A percentile compares a stretch with the other conserved stretches of the same genome.
These are phyloP conservation scores for Collybia sp. DNA, from an alignment of 768 basidiomycete genomes.

Conservation along the genomic window DNA sequence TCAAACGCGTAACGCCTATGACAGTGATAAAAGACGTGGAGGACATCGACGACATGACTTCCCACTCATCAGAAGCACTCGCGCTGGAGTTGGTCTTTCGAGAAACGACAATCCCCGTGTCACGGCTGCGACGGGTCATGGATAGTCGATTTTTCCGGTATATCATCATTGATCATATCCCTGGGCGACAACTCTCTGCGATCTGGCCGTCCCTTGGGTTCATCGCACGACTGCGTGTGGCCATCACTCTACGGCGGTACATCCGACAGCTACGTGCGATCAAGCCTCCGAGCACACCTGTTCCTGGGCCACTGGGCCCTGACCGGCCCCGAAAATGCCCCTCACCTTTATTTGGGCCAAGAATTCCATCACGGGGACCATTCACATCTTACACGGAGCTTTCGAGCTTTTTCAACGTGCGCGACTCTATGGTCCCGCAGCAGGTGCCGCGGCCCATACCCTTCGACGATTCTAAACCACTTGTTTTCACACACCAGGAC, in stretches of 20 bases:
- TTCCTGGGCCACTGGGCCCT: conserved; percentile 9
- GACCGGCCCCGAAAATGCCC: conserved; percentile 6
- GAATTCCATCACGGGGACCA: too few relatives aligned
- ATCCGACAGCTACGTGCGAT: conserved; percentile 12
- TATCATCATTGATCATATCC: conserved; percentile 14
- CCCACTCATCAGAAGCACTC: conserved; percentile 8
- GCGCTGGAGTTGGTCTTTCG: conserved; percentile 2
- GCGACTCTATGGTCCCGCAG: not conserved
- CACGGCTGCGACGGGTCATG: conserved; percentile 9
- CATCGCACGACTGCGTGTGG: conserved; percentile 11
- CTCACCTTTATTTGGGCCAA: too few relatives aligned
- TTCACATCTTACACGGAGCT: conserved; percentile 11
- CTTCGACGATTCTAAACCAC: too few relatives aligned
- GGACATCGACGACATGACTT: too few relatives aligned
- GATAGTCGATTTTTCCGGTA: conserved; percentile 5
- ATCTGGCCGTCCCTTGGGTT: conserved; percentile 9
- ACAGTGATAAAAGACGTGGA: too few relatives aligned
- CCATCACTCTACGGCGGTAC: conserved; percentile 14
- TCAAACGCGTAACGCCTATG: too few relatives aligned
- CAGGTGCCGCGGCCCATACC: too few relatives aligned
- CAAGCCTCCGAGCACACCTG: conserved; percentile 1
- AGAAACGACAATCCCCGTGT: conserved; percentile 14
- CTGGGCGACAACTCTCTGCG: conserved; percentile 8
- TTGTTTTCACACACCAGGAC: conserved; percentile 23
- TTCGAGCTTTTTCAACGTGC: conserved; percentile 8